phyloP scores from a whole-genome alignment of 371 early-diverging fungal species.

The Lichtheimia ornata region DNA sequence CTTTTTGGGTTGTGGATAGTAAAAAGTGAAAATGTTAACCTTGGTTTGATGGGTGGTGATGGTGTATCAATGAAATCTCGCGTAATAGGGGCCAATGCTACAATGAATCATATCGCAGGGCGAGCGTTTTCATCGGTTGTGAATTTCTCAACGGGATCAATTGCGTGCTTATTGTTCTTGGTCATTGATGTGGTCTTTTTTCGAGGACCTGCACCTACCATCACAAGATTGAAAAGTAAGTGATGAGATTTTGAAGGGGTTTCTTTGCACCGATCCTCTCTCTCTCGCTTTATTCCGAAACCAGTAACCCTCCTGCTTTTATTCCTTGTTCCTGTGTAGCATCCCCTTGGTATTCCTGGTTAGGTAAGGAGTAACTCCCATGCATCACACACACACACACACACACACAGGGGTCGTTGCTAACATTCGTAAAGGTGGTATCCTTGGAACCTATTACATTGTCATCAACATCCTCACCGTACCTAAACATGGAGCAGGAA shows the following conservation, averaged over 20 bases:
- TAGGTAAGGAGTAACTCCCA: conserved; percentile 13
- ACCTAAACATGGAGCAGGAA: conserved; percentile 52
- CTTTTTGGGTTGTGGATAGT: not conserved
- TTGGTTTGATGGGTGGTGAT: too few relatives aligned
- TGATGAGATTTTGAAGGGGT: too few relatives aligned
- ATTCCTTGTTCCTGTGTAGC: conserved; percentile 14
- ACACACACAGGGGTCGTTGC: not conserved
- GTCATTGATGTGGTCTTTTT: conserved; percentile 22
- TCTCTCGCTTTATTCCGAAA: too few relatives aligned
- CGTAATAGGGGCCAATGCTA: conserved; percentile 30
- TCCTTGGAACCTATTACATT: conserved; percentile 52
- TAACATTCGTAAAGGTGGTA: conserved; percentile 29
- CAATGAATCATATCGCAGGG: conserved; percentile 27
- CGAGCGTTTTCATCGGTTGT: conserved; percentile 30
- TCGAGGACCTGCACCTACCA: conserved; percentile 21
- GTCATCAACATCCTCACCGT: conserved; percentile 50
- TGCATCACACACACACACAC: not conserved
- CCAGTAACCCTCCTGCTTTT: too few relatives aligned
- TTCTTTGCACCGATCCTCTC: too few relatives aligned
- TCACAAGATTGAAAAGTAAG: conserved; percentile 22
- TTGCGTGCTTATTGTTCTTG: conserved; percentile 29
- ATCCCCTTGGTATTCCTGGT: conserved; percentile 38
- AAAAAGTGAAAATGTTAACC: too few relatives aligned
- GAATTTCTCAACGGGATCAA: conserved; percentile 18
- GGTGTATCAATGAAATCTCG: too few relatives aligned